Evolutionary conservation across 805 yeast genomes (phyloP), one percentile per base, ranked within the genome.

Genomic region (Saccharomyces kudriavzevii): DNA sequence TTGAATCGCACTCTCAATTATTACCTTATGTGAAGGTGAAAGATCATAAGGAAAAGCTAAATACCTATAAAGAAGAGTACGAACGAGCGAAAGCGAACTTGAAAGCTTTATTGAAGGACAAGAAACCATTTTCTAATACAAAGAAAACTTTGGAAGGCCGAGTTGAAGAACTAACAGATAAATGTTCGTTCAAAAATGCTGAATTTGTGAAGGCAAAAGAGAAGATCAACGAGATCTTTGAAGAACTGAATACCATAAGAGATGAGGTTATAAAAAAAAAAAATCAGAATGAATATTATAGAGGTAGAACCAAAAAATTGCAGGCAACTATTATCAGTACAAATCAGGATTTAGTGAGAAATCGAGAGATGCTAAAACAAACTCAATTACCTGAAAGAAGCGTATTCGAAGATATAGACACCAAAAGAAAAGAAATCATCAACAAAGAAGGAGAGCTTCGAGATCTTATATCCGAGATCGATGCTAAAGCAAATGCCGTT

Each of bases 11-110:
- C 63, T 70, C 73, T 51, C 74, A 75, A 49, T 59, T 80, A 13
- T 58, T 77, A 24, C 81, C 81, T 2, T 78, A 79, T 59, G 81
- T 79, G 20, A 74, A 73, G 29, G 63, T 78, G 5, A 75, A 75
- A 43, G 77, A 75, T 43, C 70, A 70, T 17, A 70, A 69, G 45
- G 57, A 54, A 4, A 65, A 66, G 27, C 62, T 71, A 30, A 59
- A 62, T 10, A 50, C 49, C 2, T 62, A 62, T 14, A 68, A 70
- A 54, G 57, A 52, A 8, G 66, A 65, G 24, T 60, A 68, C 17
- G 67, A 62, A 13, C 59, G 54, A 4, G 67, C 71, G 5, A 63
- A 64, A 31, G 47, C 51, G 62, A 71, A 48, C 57, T 70, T 50
- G 60, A 69, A 47, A 51, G 43, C 47, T 2, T 45, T 68, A 6